Percentiles rank a stretch among this genome's conserved stretches.
Evolutionary conservation across 2,329 filamentous ascomycete species (phyloP).

Genomic region (Arthrobotrys sphaeroides): DNA sequence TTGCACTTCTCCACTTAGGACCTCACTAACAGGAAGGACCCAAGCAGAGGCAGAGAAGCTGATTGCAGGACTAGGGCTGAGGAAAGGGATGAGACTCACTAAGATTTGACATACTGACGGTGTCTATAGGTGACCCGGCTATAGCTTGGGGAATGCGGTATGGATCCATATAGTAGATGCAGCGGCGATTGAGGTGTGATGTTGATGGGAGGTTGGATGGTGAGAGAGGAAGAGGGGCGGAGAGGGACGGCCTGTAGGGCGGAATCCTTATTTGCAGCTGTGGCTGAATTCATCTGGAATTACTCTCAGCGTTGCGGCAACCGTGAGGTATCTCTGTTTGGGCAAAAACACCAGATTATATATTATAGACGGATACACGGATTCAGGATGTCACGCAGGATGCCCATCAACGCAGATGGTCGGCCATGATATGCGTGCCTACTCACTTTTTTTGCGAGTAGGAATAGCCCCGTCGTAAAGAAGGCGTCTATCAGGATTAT

Average conservation of each 20-base stretch:
- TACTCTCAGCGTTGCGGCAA: background rate
- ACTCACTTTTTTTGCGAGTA: no score
- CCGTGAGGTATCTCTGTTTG: background rate
- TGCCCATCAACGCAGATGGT: no score
- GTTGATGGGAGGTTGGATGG: no score
- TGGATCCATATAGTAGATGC: background rate
- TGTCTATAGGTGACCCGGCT: background rate
- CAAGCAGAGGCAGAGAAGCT: background rate
- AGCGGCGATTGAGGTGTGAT: background rate
- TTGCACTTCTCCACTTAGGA: no score
- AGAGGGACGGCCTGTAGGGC: background rate
- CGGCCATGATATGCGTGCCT: no score
- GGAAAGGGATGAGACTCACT: background rate
- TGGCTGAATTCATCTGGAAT: background rate
- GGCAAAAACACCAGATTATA: background rate
- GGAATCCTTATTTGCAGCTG: background rate
- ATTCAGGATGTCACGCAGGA: no score
- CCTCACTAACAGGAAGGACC: no score
- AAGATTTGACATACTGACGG: background rate
- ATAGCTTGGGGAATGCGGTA: background rate
- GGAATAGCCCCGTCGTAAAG: no score
- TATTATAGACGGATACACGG: no score
- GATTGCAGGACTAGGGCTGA: no score
- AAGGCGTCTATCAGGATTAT: no score
- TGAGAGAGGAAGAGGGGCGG: background rate